Base-by-base conservation (phyloP, 352 stramenopile species). In the Pythium graminicola region DNA sequence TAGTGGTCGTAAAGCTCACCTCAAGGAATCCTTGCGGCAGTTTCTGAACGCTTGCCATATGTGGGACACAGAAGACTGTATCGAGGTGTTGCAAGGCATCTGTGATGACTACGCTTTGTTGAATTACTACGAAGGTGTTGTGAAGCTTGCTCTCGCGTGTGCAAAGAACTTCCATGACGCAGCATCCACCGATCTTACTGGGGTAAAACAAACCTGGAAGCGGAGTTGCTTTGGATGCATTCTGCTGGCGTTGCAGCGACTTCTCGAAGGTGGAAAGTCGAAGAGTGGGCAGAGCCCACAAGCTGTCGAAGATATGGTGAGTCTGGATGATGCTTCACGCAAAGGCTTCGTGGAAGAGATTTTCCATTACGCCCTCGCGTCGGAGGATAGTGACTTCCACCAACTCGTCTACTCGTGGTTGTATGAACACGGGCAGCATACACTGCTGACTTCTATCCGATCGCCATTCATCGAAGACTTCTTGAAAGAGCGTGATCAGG, bases 11-110 rank as follows among this genome's bases (percentile, higher is more conserved):
- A 71, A 76, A 23, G 71, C 72, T 1, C 76, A 85, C 41, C 52
- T 92, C 13, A 67, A 81, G 27, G 76, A 89, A 36, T 89, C 83
- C 4, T 68, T 93, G 0, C 65, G 77, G 0, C 83, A 93, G 52
- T 92, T 93, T 39, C 56, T 88, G 35, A 85, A 84, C 20, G 82
- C 83, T 20, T 89, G 80, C 54, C 73, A 93, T 56, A 87, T 89
- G 75, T 93, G 83, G 83, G 78, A 90, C 43, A 86, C 81, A 4
- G 76, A 81, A 31, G 79, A 89, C 41, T 86, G 76, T 26, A 49
- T 93, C 23, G 74, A 81, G 7, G 83, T 91, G 16, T 62, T 93
- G 1, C 78, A 90, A 48, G 64, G 65, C 0, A 91, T 91, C 24
- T 93, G 83, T 45, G 76, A 89, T 24, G 78, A 89, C 57, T 91